These are phyloP conservation scores for Vaccinium corymbosum DNA, from an alignment of 148 eudicot species.

Conservation along the genomic window DNA sequence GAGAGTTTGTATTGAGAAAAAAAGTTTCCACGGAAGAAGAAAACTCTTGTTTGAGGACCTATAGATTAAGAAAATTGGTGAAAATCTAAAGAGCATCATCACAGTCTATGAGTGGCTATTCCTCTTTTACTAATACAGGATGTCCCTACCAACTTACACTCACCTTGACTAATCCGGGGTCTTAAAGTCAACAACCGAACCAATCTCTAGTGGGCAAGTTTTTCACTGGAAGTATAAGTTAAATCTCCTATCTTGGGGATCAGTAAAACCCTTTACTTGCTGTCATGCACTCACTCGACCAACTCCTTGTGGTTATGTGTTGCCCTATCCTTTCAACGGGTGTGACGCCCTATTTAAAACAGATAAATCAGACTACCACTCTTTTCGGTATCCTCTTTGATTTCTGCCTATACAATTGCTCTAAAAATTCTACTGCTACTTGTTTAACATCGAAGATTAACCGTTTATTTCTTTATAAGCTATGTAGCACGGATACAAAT, in stretches of 20 bases:
- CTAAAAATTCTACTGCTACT: neutral
- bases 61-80: neutral
- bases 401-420: neutral
- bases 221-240: neutral
- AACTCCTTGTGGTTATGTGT: neutral
- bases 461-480: neutral
- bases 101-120: neutral
- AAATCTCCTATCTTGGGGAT: neutral
- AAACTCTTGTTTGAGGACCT: neutral
- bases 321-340: neutral
- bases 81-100: neutral
- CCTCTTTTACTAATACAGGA: neutral
- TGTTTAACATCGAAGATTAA: neutral
- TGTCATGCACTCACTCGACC: neutral
- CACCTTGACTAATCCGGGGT: neutral
- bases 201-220: neutral
- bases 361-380: neutral
- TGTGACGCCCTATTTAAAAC: neutral
- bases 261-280: neutral
- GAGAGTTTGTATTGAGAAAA: neutral
- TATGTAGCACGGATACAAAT: too few species aligned
- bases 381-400: neutral
- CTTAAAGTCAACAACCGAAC: neutral
- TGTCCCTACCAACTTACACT: neutral
- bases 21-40: neutral